phyloP scores from a whole-genome alignment of 352 stramenopile species.

The Globisporangium echinulatum region DNA sequence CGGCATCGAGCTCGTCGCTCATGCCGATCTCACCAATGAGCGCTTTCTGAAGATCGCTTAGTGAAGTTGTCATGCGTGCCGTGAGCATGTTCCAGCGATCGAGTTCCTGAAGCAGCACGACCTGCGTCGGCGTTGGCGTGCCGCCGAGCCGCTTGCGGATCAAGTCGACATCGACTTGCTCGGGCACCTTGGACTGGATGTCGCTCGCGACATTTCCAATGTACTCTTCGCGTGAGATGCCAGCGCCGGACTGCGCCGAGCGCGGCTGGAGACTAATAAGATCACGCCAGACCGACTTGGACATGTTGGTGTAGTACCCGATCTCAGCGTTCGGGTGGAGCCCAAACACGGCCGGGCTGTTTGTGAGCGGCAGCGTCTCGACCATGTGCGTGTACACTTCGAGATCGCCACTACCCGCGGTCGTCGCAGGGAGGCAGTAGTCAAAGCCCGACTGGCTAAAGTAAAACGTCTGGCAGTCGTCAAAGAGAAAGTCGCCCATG shows the following conservation, averaged over 20 bases:
- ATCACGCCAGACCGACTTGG: slow-evolving; percentile 91
- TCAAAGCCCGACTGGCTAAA: slow-evolving; percentile 93
- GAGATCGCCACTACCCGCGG: slow-evolving; percentile 29
- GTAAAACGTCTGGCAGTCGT: slow-evolving; percentile 92
- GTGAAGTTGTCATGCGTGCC: slow-evolving; percentile 71
- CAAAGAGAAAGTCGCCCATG: slow-evolving; percentile 96
- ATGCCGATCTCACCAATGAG: slow-evolving; percentile 94
- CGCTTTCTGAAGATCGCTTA: slow-evolving; percentile 89
- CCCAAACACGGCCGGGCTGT: slow-evolving; percentile 93
- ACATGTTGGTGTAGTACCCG: slow-evolving; percentile 94
- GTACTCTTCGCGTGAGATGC: slow-evolving; percentile 90
- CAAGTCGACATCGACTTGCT: slow-evolving; percentile 81
- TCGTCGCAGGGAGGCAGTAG: slow-evolving; percentile 69
- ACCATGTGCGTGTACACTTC: slow-evolving; percentile 79
- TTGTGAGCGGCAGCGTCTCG: slow-evolving; percentile 90
- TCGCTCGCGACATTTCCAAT: slow-evolving; percentile 88
- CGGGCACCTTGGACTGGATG: slow-evolving; percentile 89
- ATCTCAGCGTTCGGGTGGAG: slow-evolving; percentile 96
- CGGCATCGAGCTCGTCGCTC: slow-evolving; percentile 92
- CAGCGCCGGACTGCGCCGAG: slow-evolving; percentile 56
- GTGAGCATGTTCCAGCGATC: slow-evolving; percentile 93
- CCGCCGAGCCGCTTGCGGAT: slow-evolving; percentile 72
- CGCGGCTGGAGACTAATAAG: slow-evolving; percentile 91
- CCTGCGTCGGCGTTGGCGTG: slow-evolving; percentile 83
- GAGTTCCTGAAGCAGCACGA: slow-evolving; percentile 93